These are phyloP conservation scores for Diacronema lutheri DNA, from an alignment of 78 protist genomes.

Conservation along the genomic window DNA sequence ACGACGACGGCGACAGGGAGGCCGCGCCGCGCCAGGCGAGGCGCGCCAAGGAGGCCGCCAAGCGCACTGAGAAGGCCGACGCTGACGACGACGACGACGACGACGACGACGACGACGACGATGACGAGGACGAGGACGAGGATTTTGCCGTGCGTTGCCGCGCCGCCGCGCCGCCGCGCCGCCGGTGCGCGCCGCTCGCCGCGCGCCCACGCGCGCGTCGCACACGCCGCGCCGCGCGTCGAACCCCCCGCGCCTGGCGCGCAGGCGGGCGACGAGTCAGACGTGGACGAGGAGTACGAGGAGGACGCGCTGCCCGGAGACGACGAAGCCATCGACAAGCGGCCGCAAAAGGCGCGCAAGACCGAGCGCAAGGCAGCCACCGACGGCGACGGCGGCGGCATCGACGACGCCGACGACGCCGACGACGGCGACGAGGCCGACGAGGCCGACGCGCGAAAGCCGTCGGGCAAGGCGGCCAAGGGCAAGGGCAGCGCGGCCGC, in stretches of 20 bases:
- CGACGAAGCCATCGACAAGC: neutral
- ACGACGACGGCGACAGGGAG: too few species aligned
- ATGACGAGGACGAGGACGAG: neutral
- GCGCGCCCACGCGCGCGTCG: too few species aligned
- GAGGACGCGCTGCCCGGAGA: neutral
- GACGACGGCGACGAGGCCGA: too few species aligned
- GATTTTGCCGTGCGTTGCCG: neutral
- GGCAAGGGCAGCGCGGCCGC: too few species aligned
- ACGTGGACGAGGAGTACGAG: conserved; percentile 23
- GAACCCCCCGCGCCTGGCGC: too few species aligned
- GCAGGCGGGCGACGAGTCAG: neutral
- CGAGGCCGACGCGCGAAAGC: too few species aligned
- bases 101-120: neutral
- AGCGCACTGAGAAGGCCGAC: neutral
- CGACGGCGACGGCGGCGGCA: neutral
- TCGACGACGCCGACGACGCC: neutral
- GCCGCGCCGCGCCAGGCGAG: too few species aligned
- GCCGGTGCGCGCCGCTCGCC: too few species aligned
- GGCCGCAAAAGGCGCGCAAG: neutral
- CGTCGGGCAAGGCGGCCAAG: too few species aligned
- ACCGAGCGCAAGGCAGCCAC: neutral
- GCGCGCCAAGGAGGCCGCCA: too few species aligned
- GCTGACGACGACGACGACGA: neutral
- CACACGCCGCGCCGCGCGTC: too few species aligned
- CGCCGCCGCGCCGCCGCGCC: too few species aligned